Conservation (phyloP, 2,329 filamentous ascomycete species). For the Calycina marina region DNA sequence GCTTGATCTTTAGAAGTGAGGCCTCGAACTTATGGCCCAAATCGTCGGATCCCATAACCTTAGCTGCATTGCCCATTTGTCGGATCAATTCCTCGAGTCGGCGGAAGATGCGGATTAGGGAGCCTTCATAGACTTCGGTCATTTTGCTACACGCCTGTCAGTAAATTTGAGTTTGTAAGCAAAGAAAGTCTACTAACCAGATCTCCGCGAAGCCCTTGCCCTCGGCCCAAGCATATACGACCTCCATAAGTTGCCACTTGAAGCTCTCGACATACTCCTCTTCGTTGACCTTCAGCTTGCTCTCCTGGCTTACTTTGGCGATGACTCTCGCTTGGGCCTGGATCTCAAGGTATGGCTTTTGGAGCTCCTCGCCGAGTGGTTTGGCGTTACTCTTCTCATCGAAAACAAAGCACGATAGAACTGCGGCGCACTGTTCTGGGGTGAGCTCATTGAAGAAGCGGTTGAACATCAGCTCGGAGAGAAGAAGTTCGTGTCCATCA, state of each 20-base stretch:
- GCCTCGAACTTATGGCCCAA: conserved; percentile 84
- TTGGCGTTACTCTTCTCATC: conserved; percentile 83
- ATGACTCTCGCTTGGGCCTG: conserved; percentile 76
- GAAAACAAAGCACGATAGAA: conserved; percentile 90
- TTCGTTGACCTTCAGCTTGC: conserved; percentile 86
- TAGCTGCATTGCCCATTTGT: conserved; percentile 89
- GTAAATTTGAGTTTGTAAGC: conserved; percentile 9
- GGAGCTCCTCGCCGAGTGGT: conserved; percentile 67
- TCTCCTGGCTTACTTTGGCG: conserved; percentile 88
- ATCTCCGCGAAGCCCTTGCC: conserved; percentile 85
- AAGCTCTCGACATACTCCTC: conserved; percentile 83
- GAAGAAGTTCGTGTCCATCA: conserved; percentile 78
- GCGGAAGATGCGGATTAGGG: conserved; percentile 88
- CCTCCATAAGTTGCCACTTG: conserved; percentile 95
- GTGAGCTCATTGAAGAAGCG: conserved; percentile 94
- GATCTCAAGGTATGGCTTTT: conserved; percentile 75
- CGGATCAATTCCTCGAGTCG: conserved; percentile 85
- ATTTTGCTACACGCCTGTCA: conserved; percentile 57
- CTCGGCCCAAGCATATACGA: conserved; percentile 82
- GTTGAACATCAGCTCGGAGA: conserved; percentile 90
- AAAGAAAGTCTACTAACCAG: conserved; percentile 51
- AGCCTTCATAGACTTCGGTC: conserved; percentile 97
- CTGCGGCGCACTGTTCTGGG: conserved; percentile 73
- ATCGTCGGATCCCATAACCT: conserved; percentile 97
- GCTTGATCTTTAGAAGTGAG: conserved; percentile 69